These are phyloP conservation scores for Barnettozyma botsteinii DNA, from an alignment of 805 yeast genomes.

Conservation along the genomic window DNA sequence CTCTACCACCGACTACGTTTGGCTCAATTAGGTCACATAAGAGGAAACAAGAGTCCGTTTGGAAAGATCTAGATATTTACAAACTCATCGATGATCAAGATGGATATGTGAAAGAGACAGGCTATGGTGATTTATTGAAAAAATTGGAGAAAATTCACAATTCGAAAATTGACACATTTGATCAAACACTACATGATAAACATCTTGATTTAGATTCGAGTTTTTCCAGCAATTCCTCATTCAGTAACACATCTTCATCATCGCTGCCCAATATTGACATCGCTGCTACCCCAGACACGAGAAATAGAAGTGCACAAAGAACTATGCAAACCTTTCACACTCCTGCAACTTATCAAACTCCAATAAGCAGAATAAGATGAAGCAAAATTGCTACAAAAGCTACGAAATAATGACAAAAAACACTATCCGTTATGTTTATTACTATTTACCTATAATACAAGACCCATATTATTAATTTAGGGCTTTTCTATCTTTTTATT, in stretches of 20 bases:
- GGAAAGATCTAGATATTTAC: constrained; percentile 26
- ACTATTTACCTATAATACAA: constrained; percentile 7
- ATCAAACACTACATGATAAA: not conserved
- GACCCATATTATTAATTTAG: no score
- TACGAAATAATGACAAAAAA: not conserved
- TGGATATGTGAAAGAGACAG: constrained; percentile 6
- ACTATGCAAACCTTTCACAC: constrained; percentile 17
- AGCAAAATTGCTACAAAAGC: not conserved
- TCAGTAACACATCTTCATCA: constrained; percentile 5
- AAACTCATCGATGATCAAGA: constrained; percentile 21
- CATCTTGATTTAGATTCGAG: constrained; percentile 1
- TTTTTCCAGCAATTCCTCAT: constrained; percentile 5
- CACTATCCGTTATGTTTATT: not conserved
- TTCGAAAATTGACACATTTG: constrained; percentile 6
- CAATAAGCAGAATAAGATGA: constrained; percentile 22
- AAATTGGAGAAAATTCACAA: constrained; percentile 12
- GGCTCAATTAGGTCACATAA: constrained; percentile 21
- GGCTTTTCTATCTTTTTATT: no score
- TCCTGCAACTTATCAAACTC: constrained; percentile 19
- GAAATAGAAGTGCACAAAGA: constrained; percentile 15
- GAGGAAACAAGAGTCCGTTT: constrained; percentile 16
- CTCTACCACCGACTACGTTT: constrained; percentile 18
- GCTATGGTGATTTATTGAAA: constrained; percentile 12
- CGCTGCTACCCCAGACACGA: constrained; percentile 22
- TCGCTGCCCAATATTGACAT: constrained; percentile 11